Conservation (phyloP, 139 green algal genomes). For the Closterium sp. region DNA sequence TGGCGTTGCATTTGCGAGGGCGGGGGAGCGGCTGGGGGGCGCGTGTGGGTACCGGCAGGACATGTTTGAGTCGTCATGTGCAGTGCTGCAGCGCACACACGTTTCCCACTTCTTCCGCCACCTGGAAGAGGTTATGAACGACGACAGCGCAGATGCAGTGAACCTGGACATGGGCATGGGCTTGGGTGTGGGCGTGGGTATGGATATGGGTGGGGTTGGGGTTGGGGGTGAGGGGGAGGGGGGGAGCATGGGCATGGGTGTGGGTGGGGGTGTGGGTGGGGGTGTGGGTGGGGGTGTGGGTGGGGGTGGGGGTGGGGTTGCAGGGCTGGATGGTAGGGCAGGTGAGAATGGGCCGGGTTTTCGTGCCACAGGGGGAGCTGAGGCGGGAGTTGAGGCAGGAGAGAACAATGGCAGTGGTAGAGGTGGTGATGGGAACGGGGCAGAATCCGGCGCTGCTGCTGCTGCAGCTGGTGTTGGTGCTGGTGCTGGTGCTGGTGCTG, state of each 20-base stretch:
- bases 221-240: too few species aligned
- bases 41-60: conserved; percentile 14
- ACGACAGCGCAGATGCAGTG: neutral
- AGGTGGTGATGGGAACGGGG: neutral
- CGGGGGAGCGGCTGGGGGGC: conserved; percentile 11
- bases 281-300: neutral
- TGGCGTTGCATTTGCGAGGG: conserved; percentile 8
- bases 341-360: neutral
- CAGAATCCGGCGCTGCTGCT: neutral
- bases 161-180: neutral
- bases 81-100: conserved; percentile 17
- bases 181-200: neutral
- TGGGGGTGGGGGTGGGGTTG: neutral
- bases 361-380: neutral
- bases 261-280: neutral
- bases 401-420: neutral
- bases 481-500: neutral
- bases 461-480: too few species aligned
- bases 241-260: neutral
- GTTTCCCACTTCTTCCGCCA: conserved; percentile 20
- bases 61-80: conserved; percentile 26
- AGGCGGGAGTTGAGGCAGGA: neutral
- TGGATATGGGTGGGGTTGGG: too few species aligned
- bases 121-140: conserved; percentile 5
- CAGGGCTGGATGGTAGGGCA: neutral